phyloP scores from a whole-genome alignment of 106 monocot species.

The Phalaenopsis aphrodite region DNA sequence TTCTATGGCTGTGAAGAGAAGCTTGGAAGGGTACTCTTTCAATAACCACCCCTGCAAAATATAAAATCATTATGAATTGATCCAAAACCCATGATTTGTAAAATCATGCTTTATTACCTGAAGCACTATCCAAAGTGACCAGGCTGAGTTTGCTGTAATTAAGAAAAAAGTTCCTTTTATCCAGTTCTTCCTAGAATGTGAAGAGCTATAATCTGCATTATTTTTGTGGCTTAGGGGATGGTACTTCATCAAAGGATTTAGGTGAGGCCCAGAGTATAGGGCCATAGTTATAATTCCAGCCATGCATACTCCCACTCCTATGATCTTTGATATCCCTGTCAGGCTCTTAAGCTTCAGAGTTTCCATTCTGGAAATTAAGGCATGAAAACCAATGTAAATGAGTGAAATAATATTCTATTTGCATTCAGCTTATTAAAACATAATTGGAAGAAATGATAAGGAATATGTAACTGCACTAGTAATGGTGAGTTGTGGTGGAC shows the following conservation, averaged over 20 bases:
- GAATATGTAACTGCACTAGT: too few species aligned
- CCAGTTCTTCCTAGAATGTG: conserved; percentile 14
- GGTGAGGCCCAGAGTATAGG: conserved; percentile 32
- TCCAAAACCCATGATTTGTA: too few species aligned
- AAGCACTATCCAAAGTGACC: conserved; percentile 17
- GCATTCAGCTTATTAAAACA: too few species aligned
- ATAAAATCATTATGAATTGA: too few species aligned
- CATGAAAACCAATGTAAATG: too few species aligned
- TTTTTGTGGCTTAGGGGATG: conserved; percentile 9
- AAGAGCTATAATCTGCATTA: neutral
- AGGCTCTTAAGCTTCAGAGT: conserved; percentile 34
- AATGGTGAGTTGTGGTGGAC: too few species aligned
- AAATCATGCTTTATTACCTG: conserved; percentile 1
- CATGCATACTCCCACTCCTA: conserved; percentile 39
- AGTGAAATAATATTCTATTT: too few species aligned
- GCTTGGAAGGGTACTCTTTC: conserved; percentile 43
- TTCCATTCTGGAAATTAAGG: conserved; percentile 32
- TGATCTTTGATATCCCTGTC: conserved; percentile 34
- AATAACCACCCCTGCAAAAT: conserved; percentile 29
- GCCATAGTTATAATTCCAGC: conserved; percentile 37
- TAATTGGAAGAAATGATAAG: too few species aligned
- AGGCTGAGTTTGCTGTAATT: conserved; percentile 14
- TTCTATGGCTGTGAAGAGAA: conserved; percentile 33
- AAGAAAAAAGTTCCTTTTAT: conserved; percentile 36
- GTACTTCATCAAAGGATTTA: conserved; percentile 19